Conservation (phyloP, 306 rosid genomes). For the Lathyrus sativus region DNA sequence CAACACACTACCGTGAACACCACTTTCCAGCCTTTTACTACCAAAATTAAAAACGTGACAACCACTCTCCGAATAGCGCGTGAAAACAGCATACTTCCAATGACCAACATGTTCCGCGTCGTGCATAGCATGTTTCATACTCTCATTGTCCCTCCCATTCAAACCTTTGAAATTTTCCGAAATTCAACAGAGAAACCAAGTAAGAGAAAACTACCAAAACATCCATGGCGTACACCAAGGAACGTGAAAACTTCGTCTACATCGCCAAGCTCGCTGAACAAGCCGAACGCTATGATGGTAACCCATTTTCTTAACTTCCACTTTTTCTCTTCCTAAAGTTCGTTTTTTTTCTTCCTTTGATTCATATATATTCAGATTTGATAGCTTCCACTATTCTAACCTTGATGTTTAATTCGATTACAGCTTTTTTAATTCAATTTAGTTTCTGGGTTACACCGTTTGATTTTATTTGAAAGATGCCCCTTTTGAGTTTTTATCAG, state of each 20-base stretch:
- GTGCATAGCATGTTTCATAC: slow-evolving; percentile 20
- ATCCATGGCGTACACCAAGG: slow-evolving; percentile 48
- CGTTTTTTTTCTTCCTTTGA: not conserved
- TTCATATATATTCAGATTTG: not conserved
- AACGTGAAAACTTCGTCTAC: slow-evolving; percentile 16
- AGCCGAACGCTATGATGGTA: slow-evolving; percentile 13
- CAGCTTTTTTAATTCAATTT: not conserved
- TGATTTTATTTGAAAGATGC: not conserved
- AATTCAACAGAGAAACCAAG: slow-evolving; percentile 15
- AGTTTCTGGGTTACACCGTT: not conserved
- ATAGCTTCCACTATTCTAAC: not conserved
- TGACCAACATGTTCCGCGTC: slow-evolving; percentile 33
- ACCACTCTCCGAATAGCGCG: slow-evolving; percentile 31
- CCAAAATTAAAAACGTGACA: not conserved
- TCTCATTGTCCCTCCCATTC: slow-evolving; percentile 32
- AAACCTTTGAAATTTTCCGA: slow-evolving; percentile 8
- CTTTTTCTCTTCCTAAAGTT: not conserved
- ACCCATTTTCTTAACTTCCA: not conserved
- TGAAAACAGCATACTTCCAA: not conserved
- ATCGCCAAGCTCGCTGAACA: slow-evolving; percentile 17
- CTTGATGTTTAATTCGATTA: not conserved
- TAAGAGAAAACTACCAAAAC: slow-evolving; percentile 30
- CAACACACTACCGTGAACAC: not conserved
- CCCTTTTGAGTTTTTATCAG: not conserved
- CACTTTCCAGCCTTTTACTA: not conserved